Base-by-base conservation (phyloP, 441 rosid species). In the Adansonia rubrostipa region DNA sequence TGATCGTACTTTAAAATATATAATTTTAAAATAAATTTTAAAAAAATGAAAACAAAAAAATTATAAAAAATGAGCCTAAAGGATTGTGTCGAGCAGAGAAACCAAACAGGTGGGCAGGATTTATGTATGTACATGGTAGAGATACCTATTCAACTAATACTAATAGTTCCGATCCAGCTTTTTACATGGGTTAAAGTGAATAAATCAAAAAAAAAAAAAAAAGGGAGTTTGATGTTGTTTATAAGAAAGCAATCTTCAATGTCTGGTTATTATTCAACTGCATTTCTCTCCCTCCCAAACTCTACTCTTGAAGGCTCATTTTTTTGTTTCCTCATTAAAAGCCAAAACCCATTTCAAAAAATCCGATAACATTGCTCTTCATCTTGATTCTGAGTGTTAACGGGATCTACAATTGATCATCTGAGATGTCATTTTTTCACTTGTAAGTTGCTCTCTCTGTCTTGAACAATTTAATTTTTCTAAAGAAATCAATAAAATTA, bases 341-440 rank as follows among this genome's bases (percentile, higher is more conserved):
- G 0, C 48, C 61, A 44, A 47, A 73, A 24, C 70, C 48, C 57
- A 57, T 24, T 14, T 62, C 5, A 44, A 66, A 63, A 47, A 33
- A 15, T 28, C 60, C 40, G 6, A 11, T 50, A 28, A 28, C 45
- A 10, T 47, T 47, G 45, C 48, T 50, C 19, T 11, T n/a, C 79
- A 53, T 51, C 15, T 65, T 22, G 42, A 19, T 20, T 42, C 47
- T 57, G 51, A 3, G 6, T 65, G 14, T 17, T 47, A 50, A 73
- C 4, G 14, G 22, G 48, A 5, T 56, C 66, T 19, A 19, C 2
- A 15, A 70, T 66, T 68, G 40, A 13, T 54, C 57, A 3, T 44
- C 68, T 33, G 22, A 71, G 47, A 77, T 83, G 83, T 54, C 85
- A 73, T 28, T 20, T 48, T 71, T 64, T 15, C 83, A 72, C 15